Base-by-base conservation (phyloP, 208 protist species). In the Leishmania mexicana region DNA sequence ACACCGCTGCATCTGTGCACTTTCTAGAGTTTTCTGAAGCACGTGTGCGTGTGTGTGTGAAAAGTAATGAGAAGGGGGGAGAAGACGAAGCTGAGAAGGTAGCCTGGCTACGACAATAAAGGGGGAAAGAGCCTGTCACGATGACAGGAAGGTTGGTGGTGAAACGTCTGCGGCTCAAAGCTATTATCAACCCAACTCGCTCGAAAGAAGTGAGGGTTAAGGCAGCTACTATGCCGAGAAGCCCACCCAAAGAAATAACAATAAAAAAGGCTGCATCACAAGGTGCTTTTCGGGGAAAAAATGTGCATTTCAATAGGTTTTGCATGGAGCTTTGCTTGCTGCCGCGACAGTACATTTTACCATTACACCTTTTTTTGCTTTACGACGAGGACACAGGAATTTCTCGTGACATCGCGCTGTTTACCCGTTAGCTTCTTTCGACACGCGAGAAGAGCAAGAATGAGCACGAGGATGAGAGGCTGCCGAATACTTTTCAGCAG, bases 1-100 rank as follows among this genome's bases (percentile, higher is more conserved):
- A 53, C 79, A 70, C 58, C 76, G 78, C 49, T 75, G 80, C 79
- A 85, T 87, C 8, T 72, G 62, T 77, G 47, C 76, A 35, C 6
- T 45, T 54, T 60, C n/a, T n/a, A 31, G 13, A 42, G 42, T 24
- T 76, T 80, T 78, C 60, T 85, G 80, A 60, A 31, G 15, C 28
- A 42, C 67, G 47, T 58, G 35, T 75, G 38, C 1, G 51, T 35
- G 5, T 70, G 54, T 70, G 53, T 2, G 40, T 60, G 13, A 10
- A 60, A 78, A 45, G 35, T 5, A 67, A 60, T 40, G 51, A 54
- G 53, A 54, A 83, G 28, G 57, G 28, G 53, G 21, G 2, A 38
- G 10, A 51, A 57, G 54, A 67, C 6, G 28, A 40, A 3, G 60
- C 10, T 10, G n/a, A 75, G n/a, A 67, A 21, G 40, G 2, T 3